Conservation (phyloP, 2,329 filamentous ascomycete species). For the Aureobasidium sp. region DNA sequence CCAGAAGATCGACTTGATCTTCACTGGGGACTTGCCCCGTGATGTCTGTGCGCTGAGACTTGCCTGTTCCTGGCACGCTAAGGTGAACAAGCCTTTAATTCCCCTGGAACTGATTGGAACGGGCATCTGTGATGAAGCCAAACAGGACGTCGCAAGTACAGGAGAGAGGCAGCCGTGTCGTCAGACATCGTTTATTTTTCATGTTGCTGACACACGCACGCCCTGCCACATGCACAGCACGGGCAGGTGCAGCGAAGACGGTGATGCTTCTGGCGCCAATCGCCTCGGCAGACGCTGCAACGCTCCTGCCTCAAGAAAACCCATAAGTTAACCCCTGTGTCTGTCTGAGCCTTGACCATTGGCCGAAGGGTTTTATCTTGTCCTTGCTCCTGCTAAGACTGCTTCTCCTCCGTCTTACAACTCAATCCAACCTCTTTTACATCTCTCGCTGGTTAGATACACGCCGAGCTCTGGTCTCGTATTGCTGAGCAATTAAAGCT, state of each 20-base stretch:
- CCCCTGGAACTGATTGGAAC: neutral
- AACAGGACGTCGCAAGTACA: conserved; percentile 1
- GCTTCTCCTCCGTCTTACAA: neutral
- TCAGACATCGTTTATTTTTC: conserved; percentile 1
- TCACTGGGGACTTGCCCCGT: neutral
- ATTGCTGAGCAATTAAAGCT: conserved; percentile 11
- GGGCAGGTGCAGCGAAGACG: conserved; percentile 5
- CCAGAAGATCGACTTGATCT: conserved; percentile 5
- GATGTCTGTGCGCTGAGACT: neutral
- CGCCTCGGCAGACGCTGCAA: conserved; percentile 9
- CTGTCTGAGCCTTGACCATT: conserved; percentile 3
- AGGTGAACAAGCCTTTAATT: conserved; percentile 5
- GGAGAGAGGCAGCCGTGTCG: conserved; percentile 1
- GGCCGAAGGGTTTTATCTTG: neutral
- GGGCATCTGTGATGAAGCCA: neutral
- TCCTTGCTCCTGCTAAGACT: neutral
- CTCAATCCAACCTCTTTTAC: neutral
- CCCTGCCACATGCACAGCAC: conserved; percentile 8
- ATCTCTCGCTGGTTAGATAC: conserved; percentile 1
- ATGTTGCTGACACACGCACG: conserved; percentile 1
- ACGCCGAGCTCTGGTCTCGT: conserved; percentile 8
- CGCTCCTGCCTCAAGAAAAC: neutral
- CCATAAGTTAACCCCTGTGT: neutral
- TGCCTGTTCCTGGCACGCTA: conserved; percentile 11
- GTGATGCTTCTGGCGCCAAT: conserved; percentile 4